A percentile compares a stretch with the other conserved stretches of the same genome.
phyloP scores from a whole-genome alignment of 2,329 filamentous ascomycete genomes.

The Amphichorda felina region DNA sequence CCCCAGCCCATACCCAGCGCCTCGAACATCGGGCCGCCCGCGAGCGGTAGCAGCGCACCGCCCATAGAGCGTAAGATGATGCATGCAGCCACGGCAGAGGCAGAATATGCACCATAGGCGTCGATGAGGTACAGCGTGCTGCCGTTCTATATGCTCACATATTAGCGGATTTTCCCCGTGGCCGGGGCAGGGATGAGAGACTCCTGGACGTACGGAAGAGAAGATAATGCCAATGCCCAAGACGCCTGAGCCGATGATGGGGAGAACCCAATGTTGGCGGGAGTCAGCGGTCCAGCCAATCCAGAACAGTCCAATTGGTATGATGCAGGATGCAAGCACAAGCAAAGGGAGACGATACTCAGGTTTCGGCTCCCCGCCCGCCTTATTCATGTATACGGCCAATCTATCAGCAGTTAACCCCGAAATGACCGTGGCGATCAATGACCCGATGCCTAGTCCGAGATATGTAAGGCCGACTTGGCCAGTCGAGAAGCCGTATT shows the following conservation, averaged over 20 bases:
- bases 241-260: slow-evolving; percentile 20
- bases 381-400: slow-evolving; percentile 4
- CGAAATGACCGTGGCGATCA: slow-evolving; percentile 8
- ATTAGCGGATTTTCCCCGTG: slow-evolving; percentile 13
- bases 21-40: slow-evolving; percentile 23
- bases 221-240: slow-evolving; percentile 27
- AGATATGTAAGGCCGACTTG: slow-evolving; percentile 9
- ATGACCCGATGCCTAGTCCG: slow-evolving; percentile 8
- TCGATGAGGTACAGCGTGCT: slow-evolving; percentile 25
- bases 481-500: slow-evolving; percentile 23
- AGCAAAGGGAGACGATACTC: slow-evolving; percentile 9
- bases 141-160: slow-evolving; percentile 9
- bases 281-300: slow-evolving; percentile 2
- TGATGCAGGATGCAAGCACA: slow-evolving; percentile 21
- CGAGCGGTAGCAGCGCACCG: slow-evolving; percentile 24
- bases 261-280: slow-evolving; percentile 1
- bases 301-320: slow-evolving; percentile 2
- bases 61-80: slow-evolving; percentile 14
- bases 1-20: slow-evolving; percentile 27
- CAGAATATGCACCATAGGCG: slow-evolving; percentile 10
- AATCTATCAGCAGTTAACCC: slow-evolving; percentile 8
- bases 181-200: too few relatives aligned
- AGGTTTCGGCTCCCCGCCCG: slow-evolving; percentile 4
- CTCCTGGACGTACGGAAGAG: slow-evolving; percentile 21
- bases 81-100: slow-evolving; percentile 11